Conservation (phyloP, 2,329 filamentous ascomycete genomes). For the Gnomoniopsis smithogilvyi region DNA sequence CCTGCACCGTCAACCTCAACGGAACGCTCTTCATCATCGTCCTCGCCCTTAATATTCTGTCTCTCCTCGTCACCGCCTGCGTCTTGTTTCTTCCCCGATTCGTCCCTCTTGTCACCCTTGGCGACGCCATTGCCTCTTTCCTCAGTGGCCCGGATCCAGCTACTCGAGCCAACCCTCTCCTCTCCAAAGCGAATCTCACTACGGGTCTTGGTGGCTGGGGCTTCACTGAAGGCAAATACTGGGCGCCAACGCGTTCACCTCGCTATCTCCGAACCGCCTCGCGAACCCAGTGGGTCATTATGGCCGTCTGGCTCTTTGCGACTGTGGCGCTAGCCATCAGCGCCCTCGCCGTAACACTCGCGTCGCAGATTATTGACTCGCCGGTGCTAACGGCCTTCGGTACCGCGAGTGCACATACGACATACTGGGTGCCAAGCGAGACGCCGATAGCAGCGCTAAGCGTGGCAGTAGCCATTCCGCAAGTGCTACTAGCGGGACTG, state of each 20-base stretch:
- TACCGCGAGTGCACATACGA: slow-evolving; percentile 31
- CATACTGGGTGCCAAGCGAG: slow-evolving; percentile 27
- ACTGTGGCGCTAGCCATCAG: slow-evolving; percentile 35
- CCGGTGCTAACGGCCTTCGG: slow-evolving; percentile 35
- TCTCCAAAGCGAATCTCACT: slow-evolving; percentile 44
- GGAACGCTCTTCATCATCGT: slow-evolving; percentile 39
- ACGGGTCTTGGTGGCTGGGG: slow-evolving; percentile 42
- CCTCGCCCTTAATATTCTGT: slow-evolving; percentile 39
- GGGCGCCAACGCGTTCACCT: slow-evolving; percentile 33
- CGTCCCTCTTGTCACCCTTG: slow-evolving; percentile 45
- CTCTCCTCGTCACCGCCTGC: slow-evolving; percentile 33
- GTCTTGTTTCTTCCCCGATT: slow-evolving; percentile 31
- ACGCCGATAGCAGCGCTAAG: slow-evolving; percentile 23
- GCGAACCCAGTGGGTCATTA: slow-evolving; percentile 38
- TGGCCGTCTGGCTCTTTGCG: slow-evolving; percentile 35
- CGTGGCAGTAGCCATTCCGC: slow-evolving; percentile 44
- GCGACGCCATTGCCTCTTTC: slow-evolving; percentile 50
- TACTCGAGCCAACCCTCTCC: slow-evolving; percentile 41
- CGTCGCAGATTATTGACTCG: slow-evolving; percentile 7
- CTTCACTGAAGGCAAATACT: slow-evolving; percentile 39
- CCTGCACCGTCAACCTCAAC: slow-evolving; percentile 41
- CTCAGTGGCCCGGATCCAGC: slow-evolving; percentile 41
- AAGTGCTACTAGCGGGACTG: slow-evolving; percentile 44
- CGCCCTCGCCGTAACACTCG: slow-evolving; percentile 33
- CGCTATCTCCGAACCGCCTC: slow-evolving; percentile 46